Conservation (phyloP, 257 asterid genomes). For the Pogostemon cablin region DNA sequence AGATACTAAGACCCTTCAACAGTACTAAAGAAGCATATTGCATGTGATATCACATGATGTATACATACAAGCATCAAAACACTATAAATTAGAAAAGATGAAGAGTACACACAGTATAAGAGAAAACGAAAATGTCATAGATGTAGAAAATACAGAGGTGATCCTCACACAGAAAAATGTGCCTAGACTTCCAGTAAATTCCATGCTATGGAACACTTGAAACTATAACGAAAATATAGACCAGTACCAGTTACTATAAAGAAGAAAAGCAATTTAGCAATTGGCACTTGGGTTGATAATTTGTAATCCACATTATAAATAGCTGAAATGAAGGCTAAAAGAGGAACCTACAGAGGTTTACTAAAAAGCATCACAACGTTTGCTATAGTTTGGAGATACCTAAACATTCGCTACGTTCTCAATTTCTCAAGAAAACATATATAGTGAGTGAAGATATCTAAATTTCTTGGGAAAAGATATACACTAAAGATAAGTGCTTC, state of each 20-base stretch:
- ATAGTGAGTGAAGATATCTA: background rate
- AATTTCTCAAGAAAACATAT: background rate
- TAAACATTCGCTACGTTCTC: background rate
- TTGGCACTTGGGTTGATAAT: background rate
- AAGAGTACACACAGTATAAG: background rate
- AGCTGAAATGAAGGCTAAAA: background rate
- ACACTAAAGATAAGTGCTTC: background rate
- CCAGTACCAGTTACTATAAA: slow-evolving; percentile 1
- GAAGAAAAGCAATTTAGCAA: background rate
- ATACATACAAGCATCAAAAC: no score
- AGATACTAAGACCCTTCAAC: slow-evolving; percentile 1
- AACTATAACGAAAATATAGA: background rate
- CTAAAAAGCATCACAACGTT: background rate
- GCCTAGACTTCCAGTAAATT: background rate
- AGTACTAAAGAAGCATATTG: slow-evolving; percentile 8
- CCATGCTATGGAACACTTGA: background rate
- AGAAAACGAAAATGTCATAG: background rate
- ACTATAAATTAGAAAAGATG: background rate
- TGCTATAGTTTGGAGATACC: background rate
- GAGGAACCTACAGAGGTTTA: background rate
- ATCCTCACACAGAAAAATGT: background rate
- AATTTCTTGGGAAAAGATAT: no score
- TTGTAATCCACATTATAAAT: slow-evolving; percentile 13
- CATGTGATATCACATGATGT: background rate
- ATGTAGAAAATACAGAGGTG: background rate